Percentiles rank a stretch among this genome's conserved stretches.
These are phyloP conservation scores for Thyridium curvatum DNA, from an alignment of 2,329 filamentous ascomycete genomes.

Conservation along the genomic window DNA sequence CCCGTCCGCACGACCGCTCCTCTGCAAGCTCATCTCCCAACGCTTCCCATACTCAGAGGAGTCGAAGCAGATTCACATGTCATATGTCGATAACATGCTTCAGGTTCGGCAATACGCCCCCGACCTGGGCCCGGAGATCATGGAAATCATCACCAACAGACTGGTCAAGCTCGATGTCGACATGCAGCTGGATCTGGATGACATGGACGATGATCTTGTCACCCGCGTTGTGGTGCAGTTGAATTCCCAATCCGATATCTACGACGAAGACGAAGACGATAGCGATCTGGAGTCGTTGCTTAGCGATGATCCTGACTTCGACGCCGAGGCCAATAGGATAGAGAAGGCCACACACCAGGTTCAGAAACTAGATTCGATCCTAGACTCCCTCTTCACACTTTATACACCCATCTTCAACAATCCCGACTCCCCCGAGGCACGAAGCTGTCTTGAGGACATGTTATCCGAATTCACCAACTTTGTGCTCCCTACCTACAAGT, in stretches of 20 bases:
- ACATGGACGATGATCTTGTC: slow-evolving; percentile 82
- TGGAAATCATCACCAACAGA: slow-evolving; percentile 77
- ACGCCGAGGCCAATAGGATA: slow-evolving; percentile 56
- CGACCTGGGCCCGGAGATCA: slow-evolving; percentile 70
- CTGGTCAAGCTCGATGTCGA: slow-evolving; percentile 93
- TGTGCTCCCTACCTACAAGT: slow-evolving; percentile 85
- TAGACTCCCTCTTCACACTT: slow-evolving; percentile 81
- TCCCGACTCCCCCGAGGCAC: slow-evolving; percentile 61
- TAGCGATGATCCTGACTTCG: slow-evolving; percentile 62
- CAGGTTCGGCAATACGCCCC: slow-evolving; percentile 71
- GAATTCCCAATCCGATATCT: slow-evolving; percentile 32
- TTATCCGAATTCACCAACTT: slow-evolving; percentile 81
- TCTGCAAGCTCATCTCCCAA: slow-evolving; percentile 59
- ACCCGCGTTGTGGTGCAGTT: slow-evolving; percentile 61
- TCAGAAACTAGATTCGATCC: slow-evolving; percentile 83
- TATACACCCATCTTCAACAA: slow-evolving; percentile 69
- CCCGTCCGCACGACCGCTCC: slow-evolving; percentile 66
- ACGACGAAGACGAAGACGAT: slow-evolving; percentile 40
- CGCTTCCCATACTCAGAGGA: slow-evolving; percentile 76
- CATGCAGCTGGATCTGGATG: slow-evolving; percentile 88
- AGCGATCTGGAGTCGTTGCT: slow-evolving; percentile 67
- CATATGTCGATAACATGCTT: slow-evolving; percentile 83
- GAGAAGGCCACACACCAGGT: slow-evolving; percentile 74
- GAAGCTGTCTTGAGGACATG: slow-evolving; percentile 70
- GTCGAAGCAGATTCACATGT: slow-evolving; percentile 69